Conservation (phyloP, 129 eudicot species). For the Apium graveolens region DNA sequence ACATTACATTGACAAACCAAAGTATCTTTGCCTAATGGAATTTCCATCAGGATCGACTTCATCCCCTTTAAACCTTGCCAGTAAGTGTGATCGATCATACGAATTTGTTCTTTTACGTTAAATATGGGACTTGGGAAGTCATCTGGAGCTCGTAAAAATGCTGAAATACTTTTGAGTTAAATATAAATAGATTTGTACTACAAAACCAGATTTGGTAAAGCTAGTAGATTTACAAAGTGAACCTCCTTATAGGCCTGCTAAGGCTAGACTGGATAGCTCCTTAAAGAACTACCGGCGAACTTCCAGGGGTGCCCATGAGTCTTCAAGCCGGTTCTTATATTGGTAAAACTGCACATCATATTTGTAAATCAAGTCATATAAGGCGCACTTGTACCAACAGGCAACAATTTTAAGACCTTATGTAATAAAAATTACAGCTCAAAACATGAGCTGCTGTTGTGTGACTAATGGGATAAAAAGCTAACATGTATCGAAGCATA, state of each 20-base stretch:
- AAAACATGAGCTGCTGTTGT: background rate
- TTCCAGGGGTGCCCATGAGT: slow-evolving; percentile 1
- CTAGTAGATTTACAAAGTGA: background rate
- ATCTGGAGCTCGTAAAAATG: too few species aligned
- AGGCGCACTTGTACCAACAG: background rate
- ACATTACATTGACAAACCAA: too few species aligned
- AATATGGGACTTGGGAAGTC: too few species aligned
- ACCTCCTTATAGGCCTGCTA: background rate
- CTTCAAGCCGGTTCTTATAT: slow-evolving; percentile 31
- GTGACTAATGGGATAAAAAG: background rate
- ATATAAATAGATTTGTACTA: too few species aligned
- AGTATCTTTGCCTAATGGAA: too few species aligned
- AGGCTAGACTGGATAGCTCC: background rate
- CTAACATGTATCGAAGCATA: background rate
- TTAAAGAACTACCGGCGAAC: background rate
- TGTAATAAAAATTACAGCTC: background rate
- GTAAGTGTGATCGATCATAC: too few species aligned
- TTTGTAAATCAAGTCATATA: background rate
- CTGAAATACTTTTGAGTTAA: too few species aligned
- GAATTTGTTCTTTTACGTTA: too few species aligned
- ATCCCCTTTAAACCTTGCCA: too few species aligned
- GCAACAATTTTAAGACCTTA: too few species aligned
- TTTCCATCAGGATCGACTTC: too few species aligned
- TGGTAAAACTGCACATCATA: slow-evolving; percentile 36
- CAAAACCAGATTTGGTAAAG: too few species aligned